These are phyloP conservation scores for Rosa persica DNA, from an alignment of 306 rosid species.

Conservation along the genomic window DNA sequence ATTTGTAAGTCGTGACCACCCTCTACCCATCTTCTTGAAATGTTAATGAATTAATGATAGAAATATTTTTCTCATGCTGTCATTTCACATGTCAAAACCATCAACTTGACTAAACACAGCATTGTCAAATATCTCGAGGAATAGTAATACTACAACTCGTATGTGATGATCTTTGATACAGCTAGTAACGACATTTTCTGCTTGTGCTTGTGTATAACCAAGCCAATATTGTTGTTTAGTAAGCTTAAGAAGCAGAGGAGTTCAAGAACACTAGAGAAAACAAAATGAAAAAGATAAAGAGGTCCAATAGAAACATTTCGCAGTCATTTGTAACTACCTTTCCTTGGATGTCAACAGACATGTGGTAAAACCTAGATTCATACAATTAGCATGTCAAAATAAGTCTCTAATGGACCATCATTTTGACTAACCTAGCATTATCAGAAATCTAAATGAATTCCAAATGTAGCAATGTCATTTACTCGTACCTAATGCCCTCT, in stretches of 20 bases:
- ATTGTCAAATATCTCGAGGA: neutral
- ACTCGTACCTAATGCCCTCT: neutral
- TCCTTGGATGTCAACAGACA: neutral
- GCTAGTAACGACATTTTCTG: neutral
- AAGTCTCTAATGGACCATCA: neutral
- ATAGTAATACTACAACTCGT: neutral
- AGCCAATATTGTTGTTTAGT: neutral
- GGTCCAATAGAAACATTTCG: neutral
- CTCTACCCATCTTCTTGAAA: too few species aligned
- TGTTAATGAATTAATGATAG: too few species aligned
- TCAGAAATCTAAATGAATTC: neutral
- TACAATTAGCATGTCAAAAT: neutral
- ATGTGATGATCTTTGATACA: neutral
- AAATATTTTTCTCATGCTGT: too few species aligned
- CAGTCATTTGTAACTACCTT: neutral
- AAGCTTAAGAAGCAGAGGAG: neutral
- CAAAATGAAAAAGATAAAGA: neutral
- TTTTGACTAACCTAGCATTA: neutral
- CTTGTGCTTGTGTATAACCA: neutral
- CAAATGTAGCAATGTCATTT: neutral
- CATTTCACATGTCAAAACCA: neutral
- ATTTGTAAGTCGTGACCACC: too few species aligned
- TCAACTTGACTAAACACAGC: neutral
- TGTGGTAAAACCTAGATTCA: neutral
- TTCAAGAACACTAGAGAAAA: neutral